A percentile compares a stretch with the other conserved stretches of the same genome.
phyloP scores from a whole-genome alignment of 768 basidiomycete species.

The Hortiboletus flavorubellus region DNA sequence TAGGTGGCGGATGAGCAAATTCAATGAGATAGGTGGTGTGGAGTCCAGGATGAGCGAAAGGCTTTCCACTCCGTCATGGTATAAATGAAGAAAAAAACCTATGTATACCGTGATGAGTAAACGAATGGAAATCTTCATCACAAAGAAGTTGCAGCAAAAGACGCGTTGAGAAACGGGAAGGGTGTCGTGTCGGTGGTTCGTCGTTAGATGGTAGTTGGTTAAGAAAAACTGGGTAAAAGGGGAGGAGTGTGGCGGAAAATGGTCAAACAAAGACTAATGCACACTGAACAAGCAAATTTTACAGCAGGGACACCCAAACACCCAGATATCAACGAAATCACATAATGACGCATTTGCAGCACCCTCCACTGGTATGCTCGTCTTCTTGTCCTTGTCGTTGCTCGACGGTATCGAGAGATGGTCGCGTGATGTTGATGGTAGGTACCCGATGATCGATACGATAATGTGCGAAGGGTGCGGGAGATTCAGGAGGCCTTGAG shows the following conservation, averaged over 20 bases:
- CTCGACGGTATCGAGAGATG: slow-evolving; percentile 27
- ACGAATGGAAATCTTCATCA: slow-evolving; percentile 13
- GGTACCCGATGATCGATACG: slow-evolving; percentile 27
- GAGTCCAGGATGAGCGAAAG: slow-evolving; percentile 13
- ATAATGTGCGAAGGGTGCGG: slow-evolving; percentile 66
- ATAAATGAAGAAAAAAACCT: slow-evolving; percentile 17
- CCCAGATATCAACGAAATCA: slow-evolving; percentile 40
- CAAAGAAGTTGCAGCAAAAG: slow-evolving; percentile 5
- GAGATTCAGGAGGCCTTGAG: slow-evolving; percentile 43
- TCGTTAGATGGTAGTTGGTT: slow-evolving; percentile 13
- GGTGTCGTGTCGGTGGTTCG: slow-evolving; percentile 4
- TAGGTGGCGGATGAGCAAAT: slow-evolving; percentile 13
- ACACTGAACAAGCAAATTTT: slow-evolving; percentile 24
- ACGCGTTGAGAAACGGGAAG: slow-evolving; percentile 5
- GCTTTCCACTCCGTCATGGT: slow-evolving; percentile 22
- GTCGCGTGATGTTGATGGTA: slow-evolving; percentile 29
- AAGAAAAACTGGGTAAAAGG: neutral
- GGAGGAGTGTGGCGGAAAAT: neutral
- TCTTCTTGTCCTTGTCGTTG: slow-evolving; percentile 30
- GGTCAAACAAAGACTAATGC: slow-evolving; percentile 10
- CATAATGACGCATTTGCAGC: slow-evolving; percentile 86
- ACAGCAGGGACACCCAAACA: slow-evolving; percentile 23
- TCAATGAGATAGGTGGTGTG: slow-evolving; percentile 17
- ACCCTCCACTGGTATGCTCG: slow-evolving; percentile 51
- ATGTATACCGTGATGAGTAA: slow-evolving; percentile 20